phyloP scores from a whole-genome alignment of 257 asterid species.

The Thymus quinquecostatus region DNA sequence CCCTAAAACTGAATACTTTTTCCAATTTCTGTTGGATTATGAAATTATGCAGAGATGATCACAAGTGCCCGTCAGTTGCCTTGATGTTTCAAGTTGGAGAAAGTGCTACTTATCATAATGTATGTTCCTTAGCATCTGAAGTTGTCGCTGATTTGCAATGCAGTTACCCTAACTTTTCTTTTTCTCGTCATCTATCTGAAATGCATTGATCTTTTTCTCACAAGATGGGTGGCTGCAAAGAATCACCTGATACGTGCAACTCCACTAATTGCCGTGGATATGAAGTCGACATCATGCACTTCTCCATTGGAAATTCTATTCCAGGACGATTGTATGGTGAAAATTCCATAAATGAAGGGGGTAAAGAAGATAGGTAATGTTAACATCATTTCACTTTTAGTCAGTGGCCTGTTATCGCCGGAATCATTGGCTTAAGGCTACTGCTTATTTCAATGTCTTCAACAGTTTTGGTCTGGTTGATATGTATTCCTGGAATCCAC shows the following conservation, averaged over 20 bases:
- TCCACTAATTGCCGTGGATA: conserved; percentile 66
- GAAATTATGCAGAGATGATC: conserved; percentile 58
- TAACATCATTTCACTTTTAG: conserved; percentile 1
- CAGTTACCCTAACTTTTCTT: neutral
- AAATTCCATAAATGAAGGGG: conserved; percentile 46
- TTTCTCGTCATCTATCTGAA: conserved; percentile 32
- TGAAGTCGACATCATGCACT: conserved; percentile 93
- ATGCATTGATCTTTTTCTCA: conserved; percentile 27
- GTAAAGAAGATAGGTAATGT: conserved; percentile 57
- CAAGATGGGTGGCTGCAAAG: conserved; percentile 95
- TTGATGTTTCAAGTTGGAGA: conserved; percentile 91
- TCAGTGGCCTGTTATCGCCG: conserved; percentile 1
- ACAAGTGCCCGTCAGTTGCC: conserved; percentile 77
- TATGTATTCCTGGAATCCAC: conserved; percentile 85
- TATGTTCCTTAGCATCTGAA: conserved; percentile 39
- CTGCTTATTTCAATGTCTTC: conserved; percentile 24
- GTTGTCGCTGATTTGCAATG: conserved; percentile 1
- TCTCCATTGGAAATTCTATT: conserved; percentile 80
- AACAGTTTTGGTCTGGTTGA: conserved; percentile 72
- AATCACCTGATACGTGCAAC: conserved; percentile 67
- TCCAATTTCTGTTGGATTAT: conserved; percentile 20
- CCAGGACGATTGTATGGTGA: conserved; percentile 87
- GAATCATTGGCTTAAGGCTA: neutral
- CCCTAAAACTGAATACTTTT: neutral
- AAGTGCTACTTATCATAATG: conserved; percentile 74